These are phyloP conservation scores for Diplodia intermedia DNA, from an alignment of 2,329 filamentous ascomycete species.

Conservation along the genomic window DNA sequence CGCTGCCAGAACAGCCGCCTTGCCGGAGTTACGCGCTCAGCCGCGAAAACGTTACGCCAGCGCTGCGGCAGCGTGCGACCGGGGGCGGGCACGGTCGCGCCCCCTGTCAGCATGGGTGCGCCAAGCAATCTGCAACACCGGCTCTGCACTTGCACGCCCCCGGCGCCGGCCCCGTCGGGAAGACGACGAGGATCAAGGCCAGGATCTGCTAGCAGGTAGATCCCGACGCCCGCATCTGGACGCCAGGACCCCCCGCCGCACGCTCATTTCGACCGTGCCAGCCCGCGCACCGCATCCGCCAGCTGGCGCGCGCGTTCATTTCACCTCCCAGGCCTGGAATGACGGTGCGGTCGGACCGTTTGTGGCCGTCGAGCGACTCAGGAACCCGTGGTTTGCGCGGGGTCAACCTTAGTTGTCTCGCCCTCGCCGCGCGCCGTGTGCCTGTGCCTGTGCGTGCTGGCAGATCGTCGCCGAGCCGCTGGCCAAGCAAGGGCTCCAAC, in stretches of 20 bases:
- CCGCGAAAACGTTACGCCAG: background rate
- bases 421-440: constrained; percentile 25
- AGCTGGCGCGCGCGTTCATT: constrained; percentile 3
- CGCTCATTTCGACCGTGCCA: constrained; percentile 2
- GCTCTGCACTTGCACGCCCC: background rate
- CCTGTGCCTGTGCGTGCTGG: constrained; percentile 27
- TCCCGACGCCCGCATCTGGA: constrained; percentile 1
- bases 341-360: constrained; percentile 3
- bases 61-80: background rate
- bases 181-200: constrained; percentile 2
- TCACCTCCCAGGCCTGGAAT: constrained; percentile 8
- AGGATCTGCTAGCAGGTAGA: constrained; percentile 2
- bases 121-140: constrained; percentile 4
- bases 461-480: constrained; percentile 27
- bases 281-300: constrained; percentile 3
- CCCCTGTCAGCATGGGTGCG: background rate
- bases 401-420: constrained; percentile 23
- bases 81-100: background rate
- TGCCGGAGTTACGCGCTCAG: background rate
- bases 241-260: constrained; percentile 3
- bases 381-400: constrained; percentile 11
- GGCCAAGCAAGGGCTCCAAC: constrained; percentile 31
- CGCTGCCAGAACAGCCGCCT: background rate
- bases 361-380: constrained; percentile 4
- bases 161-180: constrained; percentile 1